Evolutionary conservation across 352 stramenopile genomes (phyloP).

Genomic region (Pythium diclinum): DNA sequence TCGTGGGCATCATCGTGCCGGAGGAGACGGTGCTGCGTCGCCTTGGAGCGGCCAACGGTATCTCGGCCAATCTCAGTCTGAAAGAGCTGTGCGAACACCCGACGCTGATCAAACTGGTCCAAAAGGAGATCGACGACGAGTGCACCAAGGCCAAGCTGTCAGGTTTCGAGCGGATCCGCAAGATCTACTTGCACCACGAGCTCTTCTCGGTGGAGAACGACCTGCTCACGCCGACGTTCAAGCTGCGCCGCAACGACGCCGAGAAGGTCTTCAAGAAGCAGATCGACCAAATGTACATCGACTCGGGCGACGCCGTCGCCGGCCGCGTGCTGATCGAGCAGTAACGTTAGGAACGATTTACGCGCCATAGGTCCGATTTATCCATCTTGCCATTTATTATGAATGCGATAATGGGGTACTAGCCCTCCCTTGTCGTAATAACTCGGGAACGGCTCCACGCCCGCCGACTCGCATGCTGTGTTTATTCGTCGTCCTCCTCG

Average conservation of each 20-base stretch:
- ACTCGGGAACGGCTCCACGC: neutral
- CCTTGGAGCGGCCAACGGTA: constrained; percentile 36
- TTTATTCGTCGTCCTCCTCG: constrained; percentile 44
- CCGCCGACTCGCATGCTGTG: neutral
- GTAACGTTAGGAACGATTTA: neutral
- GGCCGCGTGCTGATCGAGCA: constrained; percentile 22
- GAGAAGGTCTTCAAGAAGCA: constrained; percentile 61
- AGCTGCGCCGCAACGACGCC: constrained; percentile 88
- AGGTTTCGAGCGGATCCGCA: constrained; percentile 92
- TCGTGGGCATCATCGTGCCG: constrained; percentile 94
- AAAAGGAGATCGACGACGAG: constrained; percentile 56
- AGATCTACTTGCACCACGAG: constrained; percentile 89
- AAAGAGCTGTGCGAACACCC: constrained; percentile 58
- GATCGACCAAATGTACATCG: constrained; percentile 66
- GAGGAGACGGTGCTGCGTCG: constrained; percentile 44
- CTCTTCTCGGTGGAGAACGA: constrained; percentile 93
- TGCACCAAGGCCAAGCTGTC: constrained; percentile 64
- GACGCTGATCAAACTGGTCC: constrained; percentile 35
- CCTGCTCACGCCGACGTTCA: constrained; percentile 96
- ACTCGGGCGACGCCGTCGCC: constrained; percentile 51
- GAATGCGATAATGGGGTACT: constrained; percentile 1
- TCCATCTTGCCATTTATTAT: constrained; percentile 8
- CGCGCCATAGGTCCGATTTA: neutral
- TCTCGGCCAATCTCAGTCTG: constrained; percentile 27
- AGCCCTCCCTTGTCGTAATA: neutral